phyloP scores from a whole-genome alignment of 1,284 basidiomycete genomes.

The Cerioporus squamosus region DNA sequence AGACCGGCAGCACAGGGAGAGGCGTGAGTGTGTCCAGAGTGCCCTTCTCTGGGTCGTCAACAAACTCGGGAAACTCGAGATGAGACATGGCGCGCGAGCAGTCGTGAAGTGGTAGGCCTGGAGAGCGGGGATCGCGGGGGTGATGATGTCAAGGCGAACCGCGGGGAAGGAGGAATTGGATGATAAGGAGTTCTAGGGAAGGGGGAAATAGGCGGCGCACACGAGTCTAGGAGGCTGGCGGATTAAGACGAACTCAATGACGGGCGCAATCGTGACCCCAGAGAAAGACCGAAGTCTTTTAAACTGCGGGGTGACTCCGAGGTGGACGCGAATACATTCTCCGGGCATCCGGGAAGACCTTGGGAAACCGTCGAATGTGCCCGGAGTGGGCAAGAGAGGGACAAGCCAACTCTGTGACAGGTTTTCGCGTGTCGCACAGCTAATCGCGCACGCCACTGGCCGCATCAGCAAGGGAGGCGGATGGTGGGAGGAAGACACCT shows the following conservation, averaged over 20 bases:
- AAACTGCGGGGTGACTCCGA: constrained; percentile 36
- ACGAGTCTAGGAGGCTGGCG: constrained; percentile 22
- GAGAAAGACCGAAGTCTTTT: constrained; percentile 37
- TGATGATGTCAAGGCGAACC: constrained; percentile 18
- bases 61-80: constrained; percentile 14
- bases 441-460: constrained; percentile 25
- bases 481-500: constrained; percentile 3
- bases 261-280: constrained; percentile 30
- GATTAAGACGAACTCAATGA: constrained; percentile 30
- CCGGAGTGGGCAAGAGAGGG: constrained; percentile 26
- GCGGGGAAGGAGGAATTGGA: constrained; percentile 22
- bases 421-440: constrained; percentile 29
- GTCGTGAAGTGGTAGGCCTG: neutral
- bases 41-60: constrained; percentile 37
- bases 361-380: constrained; percentile 27
- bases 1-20: constrained; percentile 21
- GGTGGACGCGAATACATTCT: constrained; percentile 34
- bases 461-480: constrained; percentile 26
- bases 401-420: constrained; percentile 23
- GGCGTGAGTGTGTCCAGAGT: constrained; percentile 28
- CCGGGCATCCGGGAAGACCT: constrained; percentile 28
- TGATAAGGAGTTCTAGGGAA: constrained; percentile 17
- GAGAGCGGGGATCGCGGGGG: neutral
- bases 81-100: constrained; percentile 27
- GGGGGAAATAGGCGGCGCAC: constrained; percentile 5